Conservation (phyloP, 441 rosid species). For the Euphorbia corollata region DNA sequence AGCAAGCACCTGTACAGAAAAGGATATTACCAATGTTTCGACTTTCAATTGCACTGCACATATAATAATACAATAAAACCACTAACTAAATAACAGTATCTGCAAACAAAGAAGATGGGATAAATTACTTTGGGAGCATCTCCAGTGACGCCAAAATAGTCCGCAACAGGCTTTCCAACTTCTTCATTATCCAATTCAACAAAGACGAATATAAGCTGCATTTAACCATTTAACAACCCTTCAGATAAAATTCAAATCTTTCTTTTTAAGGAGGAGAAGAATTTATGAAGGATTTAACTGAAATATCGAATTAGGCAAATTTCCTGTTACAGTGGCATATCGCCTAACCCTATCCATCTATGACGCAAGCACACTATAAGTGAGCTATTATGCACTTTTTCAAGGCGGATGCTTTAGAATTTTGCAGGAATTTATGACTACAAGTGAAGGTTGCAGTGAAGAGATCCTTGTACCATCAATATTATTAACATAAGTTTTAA, state of each 20-base stretch:
- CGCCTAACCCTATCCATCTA: neutral
- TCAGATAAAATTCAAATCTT: neutral
- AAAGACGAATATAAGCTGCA: conserved; percentile 80
- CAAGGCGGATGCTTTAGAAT: neutral
- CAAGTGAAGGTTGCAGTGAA: too few species aligned
- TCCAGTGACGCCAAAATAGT: conserved; percentile 77
- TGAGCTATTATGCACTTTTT: neutral
- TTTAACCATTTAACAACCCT: conserved; percentile 14
- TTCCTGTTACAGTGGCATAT: neutral
- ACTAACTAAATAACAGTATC: neutral
- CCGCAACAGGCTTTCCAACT: conserved; percentile 84
- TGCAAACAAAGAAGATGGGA: neutral
- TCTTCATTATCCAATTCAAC: conserved; percentile 91
- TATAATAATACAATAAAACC: neutral
- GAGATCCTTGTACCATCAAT: neutral
- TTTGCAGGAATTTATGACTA: conserved; percentile 6
- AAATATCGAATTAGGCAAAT: too few species aligned
- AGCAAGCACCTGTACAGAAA: conserved; percentile 53
- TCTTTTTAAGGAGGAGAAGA: neutral
- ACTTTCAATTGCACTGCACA: conserved; percentile 5
- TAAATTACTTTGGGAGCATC: conserved; percentile 53
- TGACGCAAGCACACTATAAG: neutral
- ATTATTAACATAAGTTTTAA: neutral
- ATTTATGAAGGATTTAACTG: neutral
- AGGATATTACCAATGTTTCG: conserved; percentile 10